A percentile compares a stretch with the other conserved stretches of the same genome.
Conservation (phyloP, 495 filamentous ascomycete species). For the Podospora didyma region DNA sequence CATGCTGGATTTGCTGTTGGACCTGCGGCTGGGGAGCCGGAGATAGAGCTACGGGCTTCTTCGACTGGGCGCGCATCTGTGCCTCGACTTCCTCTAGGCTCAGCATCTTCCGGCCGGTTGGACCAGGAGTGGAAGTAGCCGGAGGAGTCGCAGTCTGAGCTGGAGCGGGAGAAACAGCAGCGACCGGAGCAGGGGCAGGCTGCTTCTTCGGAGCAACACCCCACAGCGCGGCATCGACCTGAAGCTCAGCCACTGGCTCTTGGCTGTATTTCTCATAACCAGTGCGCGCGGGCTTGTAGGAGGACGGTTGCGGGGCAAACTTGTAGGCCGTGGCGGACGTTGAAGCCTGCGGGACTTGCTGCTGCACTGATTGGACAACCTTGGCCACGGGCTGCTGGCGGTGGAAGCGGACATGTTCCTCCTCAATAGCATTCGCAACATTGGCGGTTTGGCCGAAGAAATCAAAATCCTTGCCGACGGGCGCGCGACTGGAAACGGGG, state of each 20-base stretch:
- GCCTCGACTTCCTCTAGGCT: conserved; percentile 97
- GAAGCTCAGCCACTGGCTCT: conserved; percentile 71
- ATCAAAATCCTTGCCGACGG: conserved; percentile 89
- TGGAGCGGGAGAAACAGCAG: conserved; percentile 21
- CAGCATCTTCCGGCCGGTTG: conserved; percentile 74
- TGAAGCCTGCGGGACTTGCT: conserved; percentile 23
- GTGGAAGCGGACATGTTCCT: conserved; percentile 80
- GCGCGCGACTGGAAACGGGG: conserved; percentile 21
- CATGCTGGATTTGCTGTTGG: conserved; percentile 30
- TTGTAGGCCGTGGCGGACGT: conserved; percentile 32
- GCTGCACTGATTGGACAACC: conserved; percentile 28
- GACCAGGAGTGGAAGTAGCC: conserved; percentile 21
- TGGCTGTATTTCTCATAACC: conserved; percentile 89
- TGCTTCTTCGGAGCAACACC: conserved; percentile 63
- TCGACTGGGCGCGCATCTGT: conserved; percentile 71
- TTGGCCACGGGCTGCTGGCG: conserved; percentile 55
- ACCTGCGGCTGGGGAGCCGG: conserved; percentile 24
- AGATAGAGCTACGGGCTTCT: conserved; percentile 37
- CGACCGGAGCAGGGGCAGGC: conserved; percentile 29
- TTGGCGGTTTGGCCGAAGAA: conserved; percentile 91
- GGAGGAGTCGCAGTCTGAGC: conserved; percentile 24
- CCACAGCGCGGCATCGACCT: conserved; percentile 93
- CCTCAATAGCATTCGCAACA: conserved; percentile 76
- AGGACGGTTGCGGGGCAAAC: conserved; percentile 39
- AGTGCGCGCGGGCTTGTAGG: conserved; percentile 58